Conservation (phyloP, 306 rosid species). For the Amphicarpaea edgeworthii region DNA sequence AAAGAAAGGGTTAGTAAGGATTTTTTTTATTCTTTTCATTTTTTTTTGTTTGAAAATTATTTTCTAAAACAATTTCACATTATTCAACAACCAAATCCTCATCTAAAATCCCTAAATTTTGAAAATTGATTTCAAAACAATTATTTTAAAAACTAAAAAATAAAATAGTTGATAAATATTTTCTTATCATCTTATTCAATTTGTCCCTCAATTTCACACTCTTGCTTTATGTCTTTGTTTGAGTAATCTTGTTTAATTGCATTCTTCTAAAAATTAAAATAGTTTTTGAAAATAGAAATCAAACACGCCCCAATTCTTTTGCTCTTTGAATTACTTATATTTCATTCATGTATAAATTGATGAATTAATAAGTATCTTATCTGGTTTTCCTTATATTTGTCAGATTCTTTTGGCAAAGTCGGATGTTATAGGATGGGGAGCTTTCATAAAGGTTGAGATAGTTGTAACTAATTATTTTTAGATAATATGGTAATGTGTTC, state of each 20-base stretch:
- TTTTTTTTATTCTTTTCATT: background rate
- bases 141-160: background rate
- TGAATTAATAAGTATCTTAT: conserved; percentile 18
- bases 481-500: background rate
- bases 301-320: background rate
- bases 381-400: conserved; percentile 27
- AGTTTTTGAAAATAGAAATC: background rate
- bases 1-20: conserved; percentile 75
- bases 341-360: conserved; percentile 22
- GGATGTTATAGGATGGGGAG: conserved; percentile 94
- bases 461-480: background rate
- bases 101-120: background rate
- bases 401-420: conserved; percentile 87
- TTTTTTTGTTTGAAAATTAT: background rate
- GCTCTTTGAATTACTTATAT: conserved; percentile 14
- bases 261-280: background rate
- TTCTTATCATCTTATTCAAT: background rate
- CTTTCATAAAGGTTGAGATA: conserved; percentile 76
- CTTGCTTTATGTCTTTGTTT: background rate
- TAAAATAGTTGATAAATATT: background rate
- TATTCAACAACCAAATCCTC: background rate
- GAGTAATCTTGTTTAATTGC: background rate
- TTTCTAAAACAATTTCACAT: background rate
- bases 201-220: background rate
- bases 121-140: background rate